Percentiles rank a stretch among this genome's conserved stretches.
Evolutionary conservation across 306 rosid genomes (phyloP).

Genomic region (Vigna trinervia): DNA sequence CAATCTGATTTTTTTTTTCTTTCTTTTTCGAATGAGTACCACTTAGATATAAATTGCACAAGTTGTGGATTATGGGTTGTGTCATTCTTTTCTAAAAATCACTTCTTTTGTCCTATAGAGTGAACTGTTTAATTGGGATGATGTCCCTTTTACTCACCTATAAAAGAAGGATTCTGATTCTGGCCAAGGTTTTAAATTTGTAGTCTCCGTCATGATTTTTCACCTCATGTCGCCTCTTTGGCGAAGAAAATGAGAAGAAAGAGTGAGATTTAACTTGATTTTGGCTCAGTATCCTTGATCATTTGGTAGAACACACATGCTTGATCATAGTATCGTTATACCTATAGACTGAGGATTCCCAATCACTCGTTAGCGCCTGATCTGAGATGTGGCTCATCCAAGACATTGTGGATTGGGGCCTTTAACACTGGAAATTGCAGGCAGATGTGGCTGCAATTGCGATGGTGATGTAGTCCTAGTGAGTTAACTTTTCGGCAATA

Average conservation of each 20-base stretch:
- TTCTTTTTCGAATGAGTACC: background rate
- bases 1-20: background rate
- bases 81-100: background rate
- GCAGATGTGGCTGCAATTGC: background rate
- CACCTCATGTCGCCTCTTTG: too few relatives aligned
- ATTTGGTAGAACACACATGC: background rate
- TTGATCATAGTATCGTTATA: background rate
- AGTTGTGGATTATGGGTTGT: slow-evolving; percentile 14
- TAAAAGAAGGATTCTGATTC: background rate
- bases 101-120: slow-evolving; percentile 4
- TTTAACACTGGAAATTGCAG: background rate
- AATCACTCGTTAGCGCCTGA: background rate
- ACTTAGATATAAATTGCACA: background rate
- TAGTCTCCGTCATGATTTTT: too few relatives aligned
- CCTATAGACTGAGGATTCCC: background rate
- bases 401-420: background rate
- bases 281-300: background rate
- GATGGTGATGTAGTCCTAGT: background rate
- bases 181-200: background rate
- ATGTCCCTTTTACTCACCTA: background rate
- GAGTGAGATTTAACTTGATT: background rate
- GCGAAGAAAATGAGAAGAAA: background rate
- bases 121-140: background rate
- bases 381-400: too few relatives aligned
- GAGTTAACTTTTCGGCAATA: background rate